phyloP scores from a whole-genome alignment of 192 early-diverging fungal genomes.

The Glomus cerebriforme region DNA sequence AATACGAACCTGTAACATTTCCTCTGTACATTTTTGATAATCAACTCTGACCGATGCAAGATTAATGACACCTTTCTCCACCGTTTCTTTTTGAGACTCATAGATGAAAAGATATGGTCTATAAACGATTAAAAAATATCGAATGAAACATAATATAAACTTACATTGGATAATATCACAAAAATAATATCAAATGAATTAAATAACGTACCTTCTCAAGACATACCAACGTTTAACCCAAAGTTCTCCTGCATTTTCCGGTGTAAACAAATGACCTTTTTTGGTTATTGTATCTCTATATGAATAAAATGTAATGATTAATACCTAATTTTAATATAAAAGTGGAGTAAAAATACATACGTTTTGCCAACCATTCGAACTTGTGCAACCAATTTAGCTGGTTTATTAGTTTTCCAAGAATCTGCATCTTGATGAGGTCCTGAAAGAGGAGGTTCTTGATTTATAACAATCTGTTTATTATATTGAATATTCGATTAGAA shows the following conservation, averaged over 20 bases:
- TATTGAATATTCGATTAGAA: slow-evolving; percentile 19
- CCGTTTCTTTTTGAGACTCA: slow-evolving; percentile 57
- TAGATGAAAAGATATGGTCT: slow-evolving; percentile 84
- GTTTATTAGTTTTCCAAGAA: slow-evolving; percentile 20
- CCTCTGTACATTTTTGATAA: slow-evolving; percentile 56
- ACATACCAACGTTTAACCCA: slow-evolving; percentile 86
- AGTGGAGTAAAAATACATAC: slow-evolving; percentile 29
- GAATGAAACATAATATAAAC: neutral
- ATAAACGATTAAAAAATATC: slow-evolving; percentile 32
- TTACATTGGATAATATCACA: neutral
- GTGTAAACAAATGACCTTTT: slow-evolving; percentile 54
- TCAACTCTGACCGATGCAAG: slow-evolving; percentile 66
- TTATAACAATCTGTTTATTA: slow-evolving; percentile 43
- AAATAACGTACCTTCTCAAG: slow-evolving; percentile 53
- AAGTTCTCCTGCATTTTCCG: slow-evolving; percentile 57
- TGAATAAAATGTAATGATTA: neutral
- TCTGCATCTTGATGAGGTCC: slow-evolving; percentile 36
- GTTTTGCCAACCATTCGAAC: slow-evolving; percentile 41
- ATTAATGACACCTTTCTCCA: slow-evolving; percentile 77
- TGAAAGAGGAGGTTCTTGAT: slow-evolving; percentile 47
- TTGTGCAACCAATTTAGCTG: slow-evolving; percentile 45
- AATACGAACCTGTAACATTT: slow-evolving; percentile 55
- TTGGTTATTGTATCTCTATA: slow-evolving; percentile 52
- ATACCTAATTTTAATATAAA: neutral
- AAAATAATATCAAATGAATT: neutral